Percentiles rank a stretch among this genome's conserved stretches.
Conservation (phyloP, 2,329 filamentous ascomycete species). For the Botrytis fabae region DNA sequence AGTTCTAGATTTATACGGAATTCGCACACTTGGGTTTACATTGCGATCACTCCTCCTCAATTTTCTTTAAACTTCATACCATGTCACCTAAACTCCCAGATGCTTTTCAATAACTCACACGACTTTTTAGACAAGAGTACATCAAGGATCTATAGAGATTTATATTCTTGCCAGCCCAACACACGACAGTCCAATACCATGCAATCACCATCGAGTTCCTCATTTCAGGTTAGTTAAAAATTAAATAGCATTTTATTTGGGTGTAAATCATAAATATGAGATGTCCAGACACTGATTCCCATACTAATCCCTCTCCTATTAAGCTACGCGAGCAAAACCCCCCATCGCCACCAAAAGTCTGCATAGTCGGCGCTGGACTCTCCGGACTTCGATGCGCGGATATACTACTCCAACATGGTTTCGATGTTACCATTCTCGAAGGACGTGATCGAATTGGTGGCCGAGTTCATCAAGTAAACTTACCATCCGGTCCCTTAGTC, state of each 20-base stretch:
- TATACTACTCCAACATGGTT: constrained; percentile 52
- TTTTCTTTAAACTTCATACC: neutral
- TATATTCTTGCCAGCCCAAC: constrained; percentile 25
- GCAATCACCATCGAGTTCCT: neutral
- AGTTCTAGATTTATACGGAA: neutral
- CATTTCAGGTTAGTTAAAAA: neutral
- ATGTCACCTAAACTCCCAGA: constrained; percentile 9
- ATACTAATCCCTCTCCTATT: neutral
- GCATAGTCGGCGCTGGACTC: constrained; percentile 58
- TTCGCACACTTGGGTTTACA: neutral
- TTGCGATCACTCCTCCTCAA: neutral
- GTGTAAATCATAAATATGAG: neutral
- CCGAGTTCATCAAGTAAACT: constrained; percentile 33
- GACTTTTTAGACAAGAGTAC: constrained; percentile 29
- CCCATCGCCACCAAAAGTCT: constrained; percentile 23
- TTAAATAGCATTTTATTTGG: neutral
- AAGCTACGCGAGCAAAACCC: constrained; percentile 4
- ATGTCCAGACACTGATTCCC: no score
- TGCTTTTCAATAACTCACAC: constrained; percentile 35
- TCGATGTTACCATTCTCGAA: constrained; percentile 58
- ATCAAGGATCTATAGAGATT: constrained; percentile 35
- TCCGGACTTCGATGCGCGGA: constrained; percentile 58
- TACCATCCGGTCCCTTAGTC: constrained; percentile 35
- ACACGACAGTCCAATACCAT: neutral
- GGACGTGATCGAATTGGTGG: constrained; percentile 57